phyloP scores from a whole-genome alignment of 257 asterid species.

The Capsicum pubescens region DNA sequence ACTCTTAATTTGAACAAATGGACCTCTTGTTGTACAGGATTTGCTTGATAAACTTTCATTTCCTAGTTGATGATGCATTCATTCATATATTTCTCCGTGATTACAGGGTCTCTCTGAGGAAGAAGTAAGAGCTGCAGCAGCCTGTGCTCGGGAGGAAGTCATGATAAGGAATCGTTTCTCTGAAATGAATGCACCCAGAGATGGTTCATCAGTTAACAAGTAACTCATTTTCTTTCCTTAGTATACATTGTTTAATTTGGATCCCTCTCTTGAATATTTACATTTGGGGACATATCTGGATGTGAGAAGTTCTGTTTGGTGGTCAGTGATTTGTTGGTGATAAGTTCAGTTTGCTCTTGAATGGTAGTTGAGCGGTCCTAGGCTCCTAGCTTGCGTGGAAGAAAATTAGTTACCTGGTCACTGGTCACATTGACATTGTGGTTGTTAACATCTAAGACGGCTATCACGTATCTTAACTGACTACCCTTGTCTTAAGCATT shows the following conservation, averaged over 20 bases:
- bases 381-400: not conserved
- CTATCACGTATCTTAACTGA: not conserved
- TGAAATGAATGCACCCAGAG: constrained; percentile 98
- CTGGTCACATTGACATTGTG: constrained; percentile 18
- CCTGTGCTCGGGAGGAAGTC: constrained; percentile 99
- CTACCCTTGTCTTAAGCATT: constrained; percentile 7
- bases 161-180: constrained; percentile 94
- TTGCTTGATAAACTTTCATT: not conserved
- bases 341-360: constrained; percentile 25
- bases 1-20: constrained; percentile 16
- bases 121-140: constrained; percentile 96
- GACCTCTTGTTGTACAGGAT: not conserved
- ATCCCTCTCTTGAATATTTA: not conserved
- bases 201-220: constrained; percentile 92
- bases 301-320: not conserved
- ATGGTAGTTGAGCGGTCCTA: not conserved
- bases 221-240: constrained; percentile 41
- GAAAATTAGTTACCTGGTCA: not conserved
- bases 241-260: not conserved
- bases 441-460: constrained; percentile 11
- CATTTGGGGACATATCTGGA: constrained; percentile 3
- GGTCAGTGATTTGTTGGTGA: not conserved
- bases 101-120: constrained; percentile 97
- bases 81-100: constrained; percentile 33
- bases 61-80: constrained; percentile 25